Evolutionary conservation across 495 filamentous ascomycete genomes (phyloP), one percentile per base, ranked within the genome.

Genomic region (Alectoria sarmentosa): DNA sequence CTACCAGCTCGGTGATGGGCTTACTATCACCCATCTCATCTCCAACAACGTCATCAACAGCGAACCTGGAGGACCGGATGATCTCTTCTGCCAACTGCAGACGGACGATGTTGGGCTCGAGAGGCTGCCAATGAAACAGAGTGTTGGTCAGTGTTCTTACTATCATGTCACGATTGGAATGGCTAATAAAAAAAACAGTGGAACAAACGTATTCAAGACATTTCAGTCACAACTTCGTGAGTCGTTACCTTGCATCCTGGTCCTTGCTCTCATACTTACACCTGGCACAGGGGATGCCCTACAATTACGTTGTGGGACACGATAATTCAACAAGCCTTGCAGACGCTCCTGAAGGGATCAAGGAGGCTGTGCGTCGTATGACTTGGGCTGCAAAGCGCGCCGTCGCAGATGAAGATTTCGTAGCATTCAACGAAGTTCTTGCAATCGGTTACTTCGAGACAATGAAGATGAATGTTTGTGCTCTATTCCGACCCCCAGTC

Each of bases 361-460:
- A 83, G 32, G 77, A 77, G 28, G 80, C 82, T 3, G 72, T 90
- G 5, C 78, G 84, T 10, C 80, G 86, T 36, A 69, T 92, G 60
- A 83, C 79, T 19, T 92, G 89, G 88, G 88, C 87, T 2, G 82
- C 80, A 6, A 57, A 82, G 42, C 61, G 72, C 9, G 76, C 78
- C 0, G 76, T 86, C 1, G 44, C 73, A 0, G 66, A 73, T 15
- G 60, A 70, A 0, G 61, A 68, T 5, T 75, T 68, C 60, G 68
- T 68, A 56, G 76, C 75, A 13, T 89, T 89, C 71, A 96, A 96
- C 69, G 92, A 96, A 69, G 69, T 90, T 11, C 81, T 96, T 1
- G 78, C 83, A 1, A 75, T 96, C 0, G 91, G 88, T 0, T 96
- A 93, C 69, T 86, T 93, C 65, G 83, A 91, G 69, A 74, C 78